These are phyloP conservation scores for Ascoidea tarda DNA, from an alignment of 805 yeast genomes.

Conservation along the genomic window DNA sequence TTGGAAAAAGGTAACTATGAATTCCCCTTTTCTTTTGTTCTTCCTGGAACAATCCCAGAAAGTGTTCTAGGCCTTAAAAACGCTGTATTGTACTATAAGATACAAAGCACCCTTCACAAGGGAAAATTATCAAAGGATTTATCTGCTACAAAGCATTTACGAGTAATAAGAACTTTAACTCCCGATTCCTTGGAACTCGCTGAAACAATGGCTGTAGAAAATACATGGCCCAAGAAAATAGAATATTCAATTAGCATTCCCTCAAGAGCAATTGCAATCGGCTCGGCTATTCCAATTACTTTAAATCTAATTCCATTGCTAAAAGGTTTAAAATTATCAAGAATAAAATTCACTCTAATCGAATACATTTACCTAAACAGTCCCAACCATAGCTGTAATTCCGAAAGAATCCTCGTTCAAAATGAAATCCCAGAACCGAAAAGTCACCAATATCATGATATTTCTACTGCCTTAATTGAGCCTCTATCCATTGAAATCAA, in stretches of 20 bases:
- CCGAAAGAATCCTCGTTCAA: slow-evolving; percentile 37
- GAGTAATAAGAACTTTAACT: slow-evolving; percentile 77
- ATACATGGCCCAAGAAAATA: slow-evolving; percentile 89
- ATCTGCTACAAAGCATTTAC: slow-evolving; percentile 51
- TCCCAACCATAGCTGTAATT: slow-evolving; percentile 50
- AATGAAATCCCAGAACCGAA: slow-evolving; percentile 39
- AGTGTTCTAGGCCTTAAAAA: slow-evolving; percentile 84
- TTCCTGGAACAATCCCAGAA: slow-evolving; percentile 80
- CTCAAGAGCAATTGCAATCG: slow-evolving; percentile 79
- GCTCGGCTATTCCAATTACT: slow-evolving; percentile 59
- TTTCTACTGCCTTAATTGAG: neutral
- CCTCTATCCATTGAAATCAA: neutral
- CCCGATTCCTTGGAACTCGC: slow-evolving; percentile 79
- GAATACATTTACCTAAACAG: slow-evolving; percentile 37
- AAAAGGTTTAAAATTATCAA: slow-evolving; percentile 70
- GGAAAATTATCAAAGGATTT: slow-evolving; percentile 62
- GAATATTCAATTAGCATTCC: slow-evolving; percentile 85
- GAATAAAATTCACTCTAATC: slow-evolving; percentile 49
- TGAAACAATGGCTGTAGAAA: slow-evolving; percentile 88
- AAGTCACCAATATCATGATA: slow-evolving; percentile 16
- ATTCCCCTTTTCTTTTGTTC: slow-evolving; percentile 71
- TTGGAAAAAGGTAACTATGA: slow-evolving; percentile 58
- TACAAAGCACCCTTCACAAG: slow-evolving; percentile 73
- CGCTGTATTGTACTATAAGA: slow-evolving; percentile 54
- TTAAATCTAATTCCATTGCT: slow-evolving; percentile 63